These are phyloP conservation scores for Pleurotus djamor DNA, from an alignment of 768 basidiomycete genomes.

Conservation along the genomic window DNA sequence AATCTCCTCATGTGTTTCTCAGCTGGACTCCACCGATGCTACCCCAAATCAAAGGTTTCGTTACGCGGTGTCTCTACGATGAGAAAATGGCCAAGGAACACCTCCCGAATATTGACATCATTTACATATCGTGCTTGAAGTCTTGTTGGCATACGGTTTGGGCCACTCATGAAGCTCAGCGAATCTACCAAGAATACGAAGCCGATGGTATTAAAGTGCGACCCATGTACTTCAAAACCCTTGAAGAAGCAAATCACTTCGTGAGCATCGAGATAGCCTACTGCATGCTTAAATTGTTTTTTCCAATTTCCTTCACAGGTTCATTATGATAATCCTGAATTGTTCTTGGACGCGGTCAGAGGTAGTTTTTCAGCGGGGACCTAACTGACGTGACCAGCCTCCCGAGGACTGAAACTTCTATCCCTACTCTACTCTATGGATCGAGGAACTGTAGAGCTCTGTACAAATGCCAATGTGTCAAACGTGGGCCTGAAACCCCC, in stretches of 20 bases:
- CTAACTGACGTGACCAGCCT: background rate
- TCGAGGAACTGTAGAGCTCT: too few relatives aligned
- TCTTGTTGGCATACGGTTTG: constrained; percentile 22
- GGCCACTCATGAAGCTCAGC: constrained; percentile 15
- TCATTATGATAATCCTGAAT: background rate
- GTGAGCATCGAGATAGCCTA: constrained; percentile 17
- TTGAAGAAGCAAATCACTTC: constrained; percentile 31
- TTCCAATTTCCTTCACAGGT: background rate
- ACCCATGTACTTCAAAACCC: constrained; percentile 17
- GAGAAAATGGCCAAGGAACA: background rate
- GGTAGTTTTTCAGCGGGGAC: background rate
- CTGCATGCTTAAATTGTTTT: background rate
- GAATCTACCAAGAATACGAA: constrained; percentile 15
- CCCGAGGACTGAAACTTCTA: too few relatives aligned
- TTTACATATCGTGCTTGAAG: constrained; percentile 15
- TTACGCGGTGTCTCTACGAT: background rate
- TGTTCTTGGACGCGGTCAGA: background rate
- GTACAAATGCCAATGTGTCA: too few relatives aligned
- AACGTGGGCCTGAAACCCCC: too few relatives aligned
- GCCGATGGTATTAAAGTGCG: constrained; percentile 15
- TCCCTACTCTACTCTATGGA: too few relatives aligned
- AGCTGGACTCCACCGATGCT: constrained; percentile 20
- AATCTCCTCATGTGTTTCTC: constrained; percentile 10
- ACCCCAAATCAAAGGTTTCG: background rate
- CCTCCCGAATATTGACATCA: constrained; percentile 20